Conservation (phyloP, 306 rosid species). For the Psophocarpus tetragonolobus region DNA sequence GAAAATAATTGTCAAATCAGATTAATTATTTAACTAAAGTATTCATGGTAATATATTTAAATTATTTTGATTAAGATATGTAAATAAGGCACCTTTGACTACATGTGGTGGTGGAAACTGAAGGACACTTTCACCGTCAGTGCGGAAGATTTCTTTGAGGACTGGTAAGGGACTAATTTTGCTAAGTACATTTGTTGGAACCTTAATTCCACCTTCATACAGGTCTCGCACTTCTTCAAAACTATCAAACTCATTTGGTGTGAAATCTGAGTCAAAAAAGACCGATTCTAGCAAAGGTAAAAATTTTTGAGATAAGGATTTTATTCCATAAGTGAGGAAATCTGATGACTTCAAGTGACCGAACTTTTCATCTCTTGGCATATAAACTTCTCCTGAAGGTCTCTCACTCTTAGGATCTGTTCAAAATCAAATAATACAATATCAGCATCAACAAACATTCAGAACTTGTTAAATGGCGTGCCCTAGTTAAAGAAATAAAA, state of each 20-base stretch:
- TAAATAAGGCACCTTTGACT: constrained; percentile 48
- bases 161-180: constrained; percentile 53
- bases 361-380: constrained; percentile 68
- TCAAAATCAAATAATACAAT: neutral
- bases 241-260: constrained; percentile 47
- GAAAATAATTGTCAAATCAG: neutral
- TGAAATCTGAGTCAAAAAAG: constrained; percentile 32
- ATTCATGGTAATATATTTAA: neutral
- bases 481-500: neutral
- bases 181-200: constrained; percentile 47
- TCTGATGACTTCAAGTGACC: constrained; percentile 69
- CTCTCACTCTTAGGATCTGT: constrained; percentile 44
- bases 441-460: neutral
- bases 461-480: neutral
- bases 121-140: constrained; percentile 61
- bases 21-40: neutral
- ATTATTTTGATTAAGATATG: neutral
- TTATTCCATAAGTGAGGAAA: constrained; percentile 51
- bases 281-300: constrained; percentile 43
- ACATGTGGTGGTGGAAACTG: constrained; percentile 67
- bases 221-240: constrained; percentile 61
- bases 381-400: constrained; percentile 38
- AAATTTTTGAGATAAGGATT: constrained; percentile 49
- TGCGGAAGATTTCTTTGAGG: constrained; percentile 59
- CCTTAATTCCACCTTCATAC: constrained; percentile 56